Percentiles rank a stretch among this genome's conserved stretches.
phyloP scores from a whole-genome alignment of 2,329 filamentous ascomycete genomes.

The Aspergillus candidus region DNA sequence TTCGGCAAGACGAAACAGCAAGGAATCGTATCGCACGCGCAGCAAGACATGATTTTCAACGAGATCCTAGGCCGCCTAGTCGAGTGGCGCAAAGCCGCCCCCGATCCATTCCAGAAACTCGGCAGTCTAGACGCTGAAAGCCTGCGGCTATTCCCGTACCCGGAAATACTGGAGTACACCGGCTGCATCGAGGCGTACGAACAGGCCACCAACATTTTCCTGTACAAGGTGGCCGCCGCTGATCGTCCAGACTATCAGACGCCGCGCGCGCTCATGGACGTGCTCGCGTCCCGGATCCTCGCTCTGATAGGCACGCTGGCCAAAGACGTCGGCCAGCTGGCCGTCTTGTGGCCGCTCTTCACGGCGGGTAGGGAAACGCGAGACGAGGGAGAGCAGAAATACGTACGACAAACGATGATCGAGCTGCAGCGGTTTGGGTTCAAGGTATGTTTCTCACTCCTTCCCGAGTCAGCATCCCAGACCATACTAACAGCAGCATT shows the following conservation, averaged over 20 bases:
- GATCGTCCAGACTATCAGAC: constrained; percentile 23
- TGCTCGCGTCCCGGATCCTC: constrained; percentile 27
- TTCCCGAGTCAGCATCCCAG: too few species aligned
- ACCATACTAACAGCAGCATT: constrained; percentile 1
- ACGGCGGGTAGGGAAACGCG: constrained; percentile 30
- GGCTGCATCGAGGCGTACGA: constrained; percentile 34
- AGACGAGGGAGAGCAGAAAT: constrained; percentile 23
- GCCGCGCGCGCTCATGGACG: constrained; percentile 21
- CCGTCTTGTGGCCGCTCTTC: constrained; percentile 30
- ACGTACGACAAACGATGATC: constrained; percentile 26
- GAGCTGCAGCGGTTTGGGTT: constrained; percentile 25
- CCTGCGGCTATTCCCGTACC: constrained; percentile 22
- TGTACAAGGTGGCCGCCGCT: constrained; percentile 28
- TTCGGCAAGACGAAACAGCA: constrained; percentile 30
- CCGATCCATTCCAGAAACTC: constrained; percentile 22
- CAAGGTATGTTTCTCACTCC: constrained; percentile 13
- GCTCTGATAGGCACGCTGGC: constrained; percentile 25
- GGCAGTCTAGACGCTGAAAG: constrained; percentile 25
- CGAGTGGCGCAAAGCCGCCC: constrained; percentile 26
- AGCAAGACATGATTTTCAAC: constrained; percentile 27
- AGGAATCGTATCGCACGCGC: constrained; percentile 21
- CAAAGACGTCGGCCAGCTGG: constrained; percentile 30
- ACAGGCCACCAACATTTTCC: constrained; percentile 31
- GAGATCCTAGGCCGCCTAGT: constrained; percentile 23
- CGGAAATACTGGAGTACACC: constrained; percentile 29